Evolutionary conservation across 139 green algal genomes (phyloP).

Genomic region (Chlamydomonas schloesseri): DNA sequence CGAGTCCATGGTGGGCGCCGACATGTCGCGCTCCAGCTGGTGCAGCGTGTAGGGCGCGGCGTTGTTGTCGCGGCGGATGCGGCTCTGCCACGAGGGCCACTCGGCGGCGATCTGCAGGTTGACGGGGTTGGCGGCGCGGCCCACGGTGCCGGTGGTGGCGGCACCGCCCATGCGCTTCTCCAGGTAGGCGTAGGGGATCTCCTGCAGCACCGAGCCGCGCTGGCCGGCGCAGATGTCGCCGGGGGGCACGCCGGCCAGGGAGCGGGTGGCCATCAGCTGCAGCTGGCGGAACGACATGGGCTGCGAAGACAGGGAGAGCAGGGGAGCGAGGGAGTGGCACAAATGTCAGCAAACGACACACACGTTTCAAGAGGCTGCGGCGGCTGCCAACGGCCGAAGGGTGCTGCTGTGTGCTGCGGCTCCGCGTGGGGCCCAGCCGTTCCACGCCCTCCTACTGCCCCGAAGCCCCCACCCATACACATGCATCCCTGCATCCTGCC

Average conservation of each 20-base stretch:
- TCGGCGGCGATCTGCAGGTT: conserved; percentile 57
- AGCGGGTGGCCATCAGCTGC: conserved; percentile 56
- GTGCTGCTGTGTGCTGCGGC: too few relatives aligned
- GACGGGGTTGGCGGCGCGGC: conserved; percentile 38
- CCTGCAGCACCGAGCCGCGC: conserved; percentile 54
- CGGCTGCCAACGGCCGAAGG: too few relatives aligned
- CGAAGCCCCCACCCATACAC: too few relatives aligned
- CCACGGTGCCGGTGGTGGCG: conserved; percentile 39
- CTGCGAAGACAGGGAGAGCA: conserved; percentile 21
- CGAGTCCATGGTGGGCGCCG: conserved; percentile 44
- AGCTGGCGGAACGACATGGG: conserved; percentile 55
- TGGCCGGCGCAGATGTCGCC: conserved; percentile 55
- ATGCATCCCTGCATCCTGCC: too few relatives aligned
- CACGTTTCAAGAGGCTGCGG: too few relatives aligned
- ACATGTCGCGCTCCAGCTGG: conserved; percentile 48
- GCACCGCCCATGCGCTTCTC: conserved; percentile 56
- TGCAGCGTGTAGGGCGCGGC: conserved; percentile 46
- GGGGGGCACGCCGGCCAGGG: conserved; percentile 32
- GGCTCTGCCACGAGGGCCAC: conserved; percentile 53
- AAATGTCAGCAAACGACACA: too few relatives aligned
- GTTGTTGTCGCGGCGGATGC: conserved; percentile 49
- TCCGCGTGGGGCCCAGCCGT: too few relatives aligned
- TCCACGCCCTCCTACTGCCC: too few relatives aligned
- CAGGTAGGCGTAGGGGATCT: conserved; percentile 65
- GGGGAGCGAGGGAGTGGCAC: not conserved